Evolutionary conservation across 2,329 filamentous ascomycete genomes (phyloP).

Genomic region (Paecilomyces variotii): DNA sequence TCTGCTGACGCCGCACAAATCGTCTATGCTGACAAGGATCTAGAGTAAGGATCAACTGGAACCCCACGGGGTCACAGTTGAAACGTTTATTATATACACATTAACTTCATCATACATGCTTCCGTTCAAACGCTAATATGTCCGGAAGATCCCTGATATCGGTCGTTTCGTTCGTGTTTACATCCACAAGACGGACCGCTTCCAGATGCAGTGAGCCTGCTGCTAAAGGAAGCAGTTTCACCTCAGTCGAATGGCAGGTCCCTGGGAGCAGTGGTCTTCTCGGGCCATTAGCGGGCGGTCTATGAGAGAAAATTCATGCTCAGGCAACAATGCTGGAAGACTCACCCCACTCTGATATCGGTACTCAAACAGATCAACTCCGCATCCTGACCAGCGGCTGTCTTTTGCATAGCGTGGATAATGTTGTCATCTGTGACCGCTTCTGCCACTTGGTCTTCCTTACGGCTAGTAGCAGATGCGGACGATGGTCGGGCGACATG

Average conservation of each 20-base stretch:
- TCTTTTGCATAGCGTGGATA: constrained; percentile 48
- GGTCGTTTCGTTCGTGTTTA: constrained; percentile 47
- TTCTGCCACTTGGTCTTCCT: constrained; percentile 36
- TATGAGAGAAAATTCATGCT: background rate
- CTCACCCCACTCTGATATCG: constrained; percentile 51
- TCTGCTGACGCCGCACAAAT: background rate
- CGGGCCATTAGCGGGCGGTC: background rate
- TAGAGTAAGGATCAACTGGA: background rate
- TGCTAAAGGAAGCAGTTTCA: constrained; percentile 47
- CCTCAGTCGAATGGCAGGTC: constrained; percentile 48
- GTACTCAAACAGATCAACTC: constrained; percentile 50
- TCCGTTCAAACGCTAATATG: constrained; percentile 36
- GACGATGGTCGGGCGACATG: constrained; percentile 39
- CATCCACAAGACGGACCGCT: constrained; percentile 46
- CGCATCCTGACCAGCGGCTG: constrained; percentile 40
- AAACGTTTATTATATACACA: background rate
- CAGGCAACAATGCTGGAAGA: constrained; percentile 3
- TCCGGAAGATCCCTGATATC: constrained; percentile 52
- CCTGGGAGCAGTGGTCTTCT: constrained; percentile 45
- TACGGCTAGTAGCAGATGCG: constrained; percentile 33
- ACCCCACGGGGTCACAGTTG: background rate
- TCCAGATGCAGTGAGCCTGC: constrained; percentile 47
- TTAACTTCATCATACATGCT: background rate
- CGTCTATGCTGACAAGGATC: background rate
- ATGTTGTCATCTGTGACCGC: constrained; percentile 51